Conservation (phyloP, 768 basidiomycete species). For the Mycena vulgaris region DNA sequence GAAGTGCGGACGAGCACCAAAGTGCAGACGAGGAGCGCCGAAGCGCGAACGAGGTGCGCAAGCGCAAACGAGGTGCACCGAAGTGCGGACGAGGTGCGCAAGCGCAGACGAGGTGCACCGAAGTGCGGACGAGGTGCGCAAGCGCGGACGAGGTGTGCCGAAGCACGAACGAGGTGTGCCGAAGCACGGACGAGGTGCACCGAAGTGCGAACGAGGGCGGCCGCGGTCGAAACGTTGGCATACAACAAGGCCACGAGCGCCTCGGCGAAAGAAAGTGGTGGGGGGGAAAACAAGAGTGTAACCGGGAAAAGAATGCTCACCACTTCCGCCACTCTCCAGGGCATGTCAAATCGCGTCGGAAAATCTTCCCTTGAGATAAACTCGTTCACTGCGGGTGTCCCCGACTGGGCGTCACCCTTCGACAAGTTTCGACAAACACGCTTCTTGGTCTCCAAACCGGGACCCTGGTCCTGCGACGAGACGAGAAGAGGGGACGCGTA, state of each 20-base stretch:
- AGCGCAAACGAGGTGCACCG: neutral
- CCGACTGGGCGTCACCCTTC: conserved; percentile 11
- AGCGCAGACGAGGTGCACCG: too few relatives aligned
- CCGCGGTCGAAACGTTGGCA: neutral
- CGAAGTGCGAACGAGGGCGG: neutral
- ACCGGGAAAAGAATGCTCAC: conserved; percentile 20
- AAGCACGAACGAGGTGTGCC: too few relatives aligned
- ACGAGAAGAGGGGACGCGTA: conserved; percentile 46
- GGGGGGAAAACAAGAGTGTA: neutral
- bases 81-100: neutral
- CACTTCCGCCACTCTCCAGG: conserved; percentile 29
- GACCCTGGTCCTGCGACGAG: conserved; percentile 29
- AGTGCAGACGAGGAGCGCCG: neutral
- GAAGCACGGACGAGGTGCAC: too few relatives aligned
- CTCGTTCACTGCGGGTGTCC: conserved; percentile 34
- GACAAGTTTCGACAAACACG: conserved; percentile 41
- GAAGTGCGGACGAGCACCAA: neutral
- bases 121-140: too few relatives aligned
- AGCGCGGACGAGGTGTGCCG: too few relatives aligned
- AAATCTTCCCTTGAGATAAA: conserved; percentile 36
- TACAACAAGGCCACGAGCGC: neutral
- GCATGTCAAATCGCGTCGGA: conserved; percentile 19
- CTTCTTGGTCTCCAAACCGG: conserved; percentile 19
- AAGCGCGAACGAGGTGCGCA: neutral
- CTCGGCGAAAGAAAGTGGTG: neutral